phyloP scores from a whole-genome alignment of 345 rosid species.

The Euphorbia peplus region DNA sequence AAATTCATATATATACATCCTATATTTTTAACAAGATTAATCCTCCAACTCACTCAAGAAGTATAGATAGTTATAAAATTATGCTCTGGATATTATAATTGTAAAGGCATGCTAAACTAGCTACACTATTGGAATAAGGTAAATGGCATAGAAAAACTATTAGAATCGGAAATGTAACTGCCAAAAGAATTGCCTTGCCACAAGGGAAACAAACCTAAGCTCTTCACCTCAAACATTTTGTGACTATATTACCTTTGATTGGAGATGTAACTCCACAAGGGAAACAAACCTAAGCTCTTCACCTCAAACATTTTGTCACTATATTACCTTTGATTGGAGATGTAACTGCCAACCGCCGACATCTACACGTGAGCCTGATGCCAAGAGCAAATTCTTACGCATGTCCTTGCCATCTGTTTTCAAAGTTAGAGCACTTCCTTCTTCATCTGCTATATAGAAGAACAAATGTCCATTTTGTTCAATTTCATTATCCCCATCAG shows the following conservation, averaged over 20 bases:
- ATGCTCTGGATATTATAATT: neutral
- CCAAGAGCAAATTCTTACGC: slow-evolving; percentile 47
- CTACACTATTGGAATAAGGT: neutral
- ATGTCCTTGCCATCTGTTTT: slow-evolving; percentile 30
- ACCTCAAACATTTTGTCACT: neutral
- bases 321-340: slow-evolving; percentile 57
- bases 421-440: slow-evolving; percentile 52
- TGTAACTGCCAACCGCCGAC: slow-evolving; percentile 87
- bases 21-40: neutral
- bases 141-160: neutral
- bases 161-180: no score
- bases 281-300: neutral
- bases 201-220: neutral
- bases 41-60: neutral
- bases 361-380: slow-evolving; percentile 63
- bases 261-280: neutral
- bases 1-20: neutral
- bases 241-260: slow-evolving; percentile 48
- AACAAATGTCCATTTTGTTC: slow-evolving; percentile 57
- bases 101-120: neutral
- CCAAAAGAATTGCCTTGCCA: neutral
- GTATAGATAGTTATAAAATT: neutral
- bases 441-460: slow-evolving; percentile 89
- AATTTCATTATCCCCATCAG: slow-evolving; percentile 43
- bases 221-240: neutral